Evolutionary conservation across 1,284 basidiomycete genomes (phyloP), one percentile per base, ranked within the genome.

Genomic region (Puccinia triticina): DNA sequence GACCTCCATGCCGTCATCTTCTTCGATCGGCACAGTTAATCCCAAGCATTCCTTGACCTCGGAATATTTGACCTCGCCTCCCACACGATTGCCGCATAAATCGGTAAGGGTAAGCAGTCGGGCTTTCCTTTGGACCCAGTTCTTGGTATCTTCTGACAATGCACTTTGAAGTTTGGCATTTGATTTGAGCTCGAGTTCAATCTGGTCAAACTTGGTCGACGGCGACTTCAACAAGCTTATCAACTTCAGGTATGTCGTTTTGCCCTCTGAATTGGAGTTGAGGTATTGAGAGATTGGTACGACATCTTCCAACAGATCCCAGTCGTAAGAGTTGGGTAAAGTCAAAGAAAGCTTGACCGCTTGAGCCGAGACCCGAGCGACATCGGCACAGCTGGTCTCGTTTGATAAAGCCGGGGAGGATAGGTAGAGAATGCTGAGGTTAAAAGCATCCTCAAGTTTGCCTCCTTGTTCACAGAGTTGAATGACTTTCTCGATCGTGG

Each of bases 1-100:
- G 16, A 82, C 80, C 40, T 82, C 72, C 72, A 82, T 82, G 26
- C 80, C 80, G 46, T 82, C 80, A 10, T 82, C 80, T 67, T 75
- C 73, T 26, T 82, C 80, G 10, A 66, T 75, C 8, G 55, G 48
- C 21, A 55, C 72, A 14, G 59, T 50, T 26, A 82, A 69, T 40
- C 61, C 72, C 34, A 82, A 57, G 43, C 71, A 55, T 7, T 55
- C 48, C 48, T 82, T 67, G 21, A 82, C 72, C 53, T 82, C 80
- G 32, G n/a, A 34, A 69, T 82, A 82, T 43, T 73, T 64, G 2
- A 82, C 61, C 29, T 82, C 57, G 18, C 80, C 80, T n/a, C 79
- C 80, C 21, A 82, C 59, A 43, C 80, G 57, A 43, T 34, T 57
- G 11, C 55, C 57, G 34, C 80, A 82, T 26, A 82, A n/a, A 32